Evolutionary conservation across 345 rosid genomes (phyloP), one percentile per base, ranked within the genome.

Genomic region (Corymbia maculata): DNA sequence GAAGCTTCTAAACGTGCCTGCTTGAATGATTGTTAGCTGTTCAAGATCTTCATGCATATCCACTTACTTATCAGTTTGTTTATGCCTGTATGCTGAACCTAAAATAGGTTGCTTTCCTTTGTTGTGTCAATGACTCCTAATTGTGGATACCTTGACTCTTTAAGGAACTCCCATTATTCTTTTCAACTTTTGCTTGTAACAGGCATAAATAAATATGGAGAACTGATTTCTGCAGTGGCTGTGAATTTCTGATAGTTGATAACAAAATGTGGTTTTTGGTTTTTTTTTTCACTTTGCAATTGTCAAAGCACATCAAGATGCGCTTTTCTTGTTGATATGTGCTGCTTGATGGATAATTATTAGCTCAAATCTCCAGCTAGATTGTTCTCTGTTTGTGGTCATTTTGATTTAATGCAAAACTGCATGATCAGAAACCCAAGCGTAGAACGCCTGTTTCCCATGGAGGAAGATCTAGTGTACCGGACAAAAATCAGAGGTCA

Each of bases 401-500:
- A 6, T 36, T 86, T 52, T 53, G 49, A 57, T 49, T 55, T 24
- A 42, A 51, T 80, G 86, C 15, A 13, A 36, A 55, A 57, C 86
- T 86, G 53, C 70, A 84, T 93, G 87, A 59, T 89, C 89, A 97
- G 99, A 98, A 98, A 96, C 98, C 96, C 21, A 98, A 98, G 90
- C 92, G 99, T 90, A 97, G 99, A 94, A 90, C 93, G 51, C 92
- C 97, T 42, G 97, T 70, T 52, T 93, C 99, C 44, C 93, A 96
- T 89, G 95, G 97, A 87, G 98, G 99, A 94, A 92, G 99, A 90
- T 98, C 99, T 64, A 89, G 93, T 47, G 96, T 92, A 55, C 97
- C 99, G 44, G 98, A 97, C 68, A 97, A 98, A 91, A 90, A 96
- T 51, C 98, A 97, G 91, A 98, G 99, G 88, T 97, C 99, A 16